These are phyloP conservation scores for Psilocybe tampanensis DNA, from an alignment of 768 basidiomycete species.

Conservation along the genomic window DNA sequence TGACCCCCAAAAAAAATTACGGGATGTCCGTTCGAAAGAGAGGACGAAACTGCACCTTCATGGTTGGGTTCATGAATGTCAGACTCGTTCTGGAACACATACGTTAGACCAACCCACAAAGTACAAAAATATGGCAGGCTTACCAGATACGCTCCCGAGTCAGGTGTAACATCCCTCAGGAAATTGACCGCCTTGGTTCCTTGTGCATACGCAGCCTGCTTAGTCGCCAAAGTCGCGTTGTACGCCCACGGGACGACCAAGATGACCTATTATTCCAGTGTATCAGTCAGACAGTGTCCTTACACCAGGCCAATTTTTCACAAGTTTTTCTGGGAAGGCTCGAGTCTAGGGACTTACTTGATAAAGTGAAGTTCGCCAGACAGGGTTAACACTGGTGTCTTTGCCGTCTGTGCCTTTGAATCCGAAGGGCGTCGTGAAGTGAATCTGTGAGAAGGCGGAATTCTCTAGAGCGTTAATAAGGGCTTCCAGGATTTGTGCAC, in stretches of 20 bases:
- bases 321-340: neutral
- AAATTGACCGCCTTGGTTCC: slow-evolving; percentile 21
- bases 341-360: slow-evolving; percentile 17
- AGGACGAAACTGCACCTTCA: slow-evolving; percentile 6
- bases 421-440: slow-evolving; percentile 23
- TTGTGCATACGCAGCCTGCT: slow-evolving; percentile 16
- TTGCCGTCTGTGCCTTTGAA: slow-evolving; percentile 18
- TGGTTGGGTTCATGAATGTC: slow-evolving; percentile 30
- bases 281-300: neutral
- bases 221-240: slow-evolving; percentile 11
- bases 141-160: slow-evolving; percentile 30
- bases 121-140: neutral
- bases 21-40: neutral
- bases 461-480: slow-evolving; percentile 16
- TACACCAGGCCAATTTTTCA: too few relatives aligned
- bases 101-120: neutral
- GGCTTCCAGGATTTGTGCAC: slow-evolving; percentile 20
- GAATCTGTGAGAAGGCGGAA: slow-evolving; percentile 19
- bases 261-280: slow-evolving; percentile 10
- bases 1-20: too few relatives aligned
- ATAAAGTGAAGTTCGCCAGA: slow-evolving; percentile 29
- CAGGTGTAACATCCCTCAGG: slow-evolving; percentile 26
- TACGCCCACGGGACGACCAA: slow-evolving; percentile 18
- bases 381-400: slow-evolving; percentile 24
- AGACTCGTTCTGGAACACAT: slow-evolving; percentile 25